Percentiles rank a stretch among this genome's conserved stretches.
phyloP scores from a whole-genome alignment of 2,329 filamentous ascomycete species.

The Elsinoe australis region DNA sequence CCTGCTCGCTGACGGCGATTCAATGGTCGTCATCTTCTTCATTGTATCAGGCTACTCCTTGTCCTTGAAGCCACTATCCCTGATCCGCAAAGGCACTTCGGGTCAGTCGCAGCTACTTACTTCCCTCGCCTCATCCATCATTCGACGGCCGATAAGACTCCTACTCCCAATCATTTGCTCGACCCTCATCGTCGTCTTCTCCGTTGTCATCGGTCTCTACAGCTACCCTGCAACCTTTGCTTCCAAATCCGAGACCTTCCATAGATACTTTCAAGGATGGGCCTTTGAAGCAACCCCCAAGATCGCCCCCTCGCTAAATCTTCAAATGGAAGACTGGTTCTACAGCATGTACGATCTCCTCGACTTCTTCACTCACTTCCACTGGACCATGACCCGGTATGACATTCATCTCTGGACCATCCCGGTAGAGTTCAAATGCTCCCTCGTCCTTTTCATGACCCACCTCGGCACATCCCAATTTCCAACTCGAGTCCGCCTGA shows the following conservation, averaged over 20 bases:
- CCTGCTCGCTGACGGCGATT: constrained; percentile 48
- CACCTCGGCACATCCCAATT: constrained; percentile 36
- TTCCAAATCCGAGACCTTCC: constrained; percentile 6
- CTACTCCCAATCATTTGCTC: constrained; percentile 21
- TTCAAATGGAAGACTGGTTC: constrained; percentile 27
- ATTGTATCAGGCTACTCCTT: constrained; percentile 56
- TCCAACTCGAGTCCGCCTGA: constrained; percentile 30
- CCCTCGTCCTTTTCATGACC: constrained; percentile 50
- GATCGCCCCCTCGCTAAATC: constrained; percentile 17
- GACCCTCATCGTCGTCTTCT: constrained; percentile 21
- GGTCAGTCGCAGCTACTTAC: constrained; percentile 20
- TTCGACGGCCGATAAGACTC: constrained; percentile 23
- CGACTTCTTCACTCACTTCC: constrained; percentile 22
- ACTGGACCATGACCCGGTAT: constrained; percentile 34
- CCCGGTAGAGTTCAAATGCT: constrained; percentile 53
- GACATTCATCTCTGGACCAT: constrained; percentile 58
- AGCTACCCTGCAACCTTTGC: constrained; percentile 8
- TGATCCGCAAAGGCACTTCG: constrained; percentile 28
- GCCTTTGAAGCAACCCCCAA: constrained; percentile 21
- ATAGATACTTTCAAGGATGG: constrained; percentile 19
- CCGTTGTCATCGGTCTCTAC: constrained; percentile 11
- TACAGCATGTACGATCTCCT: constrained; percentile 33
- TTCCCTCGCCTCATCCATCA: constrained; percentile 20
- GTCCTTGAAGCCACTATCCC: constrained; percentile 34
- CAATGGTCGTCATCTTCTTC: constrained; percentile 55